These are phyloP conservation scores for Penicillium subrubescens DNA, from an alignment of 495 filamentous ascomycete species.

Conservation along the genomic window DNA sequence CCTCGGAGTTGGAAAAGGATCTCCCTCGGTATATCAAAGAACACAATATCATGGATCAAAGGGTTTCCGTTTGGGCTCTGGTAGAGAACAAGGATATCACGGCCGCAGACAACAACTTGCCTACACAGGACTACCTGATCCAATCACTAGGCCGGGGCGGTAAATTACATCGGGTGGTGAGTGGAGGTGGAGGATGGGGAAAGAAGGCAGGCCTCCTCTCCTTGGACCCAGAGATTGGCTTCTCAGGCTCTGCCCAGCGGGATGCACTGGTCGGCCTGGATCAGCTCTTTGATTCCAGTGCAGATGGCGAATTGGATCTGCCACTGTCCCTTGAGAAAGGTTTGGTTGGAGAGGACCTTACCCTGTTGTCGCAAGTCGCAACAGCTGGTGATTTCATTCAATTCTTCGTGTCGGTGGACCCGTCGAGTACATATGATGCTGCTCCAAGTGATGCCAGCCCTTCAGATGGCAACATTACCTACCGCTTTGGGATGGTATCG, in stretches of 20 bases:
- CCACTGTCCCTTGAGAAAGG: conserved; percentile 27
- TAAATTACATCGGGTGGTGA: conserved; percentile 69
- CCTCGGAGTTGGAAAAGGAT: conserved; percentile 69
- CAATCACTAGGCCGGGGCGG: conserved; percentile 44
- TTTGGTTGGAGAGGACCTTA: conserved; percentile 36
- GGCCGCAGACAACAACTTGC: conserved; percentile 19
- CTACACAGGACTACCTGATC: conserved; percentile 25
- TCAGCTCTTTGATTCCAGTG: conserved; percentile 24
- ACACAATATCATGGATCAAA: conserved; percentile 43
- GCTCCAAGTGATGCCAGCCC: neutral
- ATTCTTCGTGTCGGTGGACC: conserved; percentile 48
- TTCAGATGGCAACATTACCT: conserved; percentile 22
- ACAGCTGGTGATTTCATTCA: conserved; percentile 49
- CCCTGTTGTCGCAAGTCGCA: conserved; percentile 48
- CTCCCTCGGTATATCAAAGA: conserved; percentile 62
- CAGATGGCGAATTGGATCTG: conserved; percentile 14
- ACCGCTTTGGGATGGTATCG: conserved; percentile 37
- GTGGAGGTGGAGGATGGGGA: conserved; percentile 91
- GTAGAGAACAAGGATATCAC: conserved; percentile 42
- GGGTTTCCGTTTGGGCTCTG: conserved; percentile 77
- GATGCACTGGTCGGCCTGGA: conserved; percentile 21
- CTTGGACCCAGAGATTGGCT: conserved; percentile 68
- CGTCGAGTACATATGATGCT: conserved; percentile 6
- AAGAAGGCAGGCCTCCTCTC: conserved; percentile 81
- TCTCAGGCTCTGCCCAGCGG: conserved; percentile 19